A percentile compares a stretch with the other conserved stretches of the same genome.
Evolutionary conservation across 192 early-diverging fungal species (phyloP).

Genomic region (Globomyces pollinis-pini): DNA sequence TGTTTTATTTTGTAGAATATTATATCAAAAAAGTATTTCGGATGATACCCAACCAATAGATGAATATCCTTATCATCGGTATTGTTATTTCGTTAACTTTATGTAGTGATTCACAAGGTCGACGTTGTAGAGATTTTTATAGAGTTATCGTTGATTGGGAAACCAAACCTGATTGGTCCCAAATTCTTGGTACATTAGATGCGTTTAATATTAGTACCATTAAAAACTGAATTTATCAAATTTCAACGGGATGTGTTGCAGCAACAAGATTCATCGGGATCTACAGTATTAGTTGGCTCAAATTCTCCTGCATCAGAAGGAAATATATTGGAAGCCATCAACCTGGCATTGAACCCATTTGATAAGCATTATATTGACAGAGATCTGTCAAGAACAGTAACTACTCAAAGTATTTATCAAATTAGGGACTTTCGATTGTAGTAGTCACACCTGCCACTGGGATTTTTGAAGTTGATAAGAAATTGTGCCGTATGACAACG

Average conservation of each 20-base stretch:
- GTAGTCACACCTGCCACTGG: constrained; percentile 43
- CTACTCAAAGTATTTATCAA: background rate
- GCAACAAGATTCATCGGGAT: constrained; percentile 36
- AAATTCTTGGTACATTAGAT: constrained; percentile 24
- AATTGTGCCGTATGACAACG: constrained; percentile 79
- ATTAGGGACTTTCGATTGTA: constrained; percentile 6
- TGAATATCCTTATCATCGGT: too few relatives aligned
- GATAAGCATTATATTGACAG: constrained; percentile 90
- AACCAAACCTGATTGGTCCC: constrained; percentile 63
- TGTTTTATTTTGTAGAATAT: constrained; percentile 85
- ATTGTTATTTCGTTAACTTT: too few relatives aligned
- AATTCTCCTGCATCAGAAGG: constrained; percentile 84
- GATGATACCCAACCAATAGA: constrained; percentile 2
- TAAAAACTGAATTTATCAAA: constrained; percentile 70
- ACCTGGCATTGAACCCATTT: constrained; percentile 91
- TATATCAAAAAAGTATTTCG: constrained; percentile 44
- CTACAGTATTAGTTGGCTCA: constrained; percentile 57
- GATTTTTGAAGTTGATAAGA: constrained; percentile 79
- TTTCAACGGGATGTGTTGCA: constrained; percentile 65
- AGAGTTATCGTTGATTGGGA: constrained; percentile 93
- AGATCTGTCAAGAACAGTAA: constrained; percentile 82
- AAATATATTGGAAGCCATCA: constrained; percentile 92
- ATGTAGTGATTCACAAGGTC: constrained; percentile 27
- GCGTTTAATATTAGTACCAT: constrained; percentile 28
- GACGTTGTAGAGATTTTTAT: constrained; percentile 87